These are phyloP conservation scores for Esteya vermicola DNA, from an alignment of 2,329 filamentous ascomycete genomes.

Conservation along the genomic window DNA sequence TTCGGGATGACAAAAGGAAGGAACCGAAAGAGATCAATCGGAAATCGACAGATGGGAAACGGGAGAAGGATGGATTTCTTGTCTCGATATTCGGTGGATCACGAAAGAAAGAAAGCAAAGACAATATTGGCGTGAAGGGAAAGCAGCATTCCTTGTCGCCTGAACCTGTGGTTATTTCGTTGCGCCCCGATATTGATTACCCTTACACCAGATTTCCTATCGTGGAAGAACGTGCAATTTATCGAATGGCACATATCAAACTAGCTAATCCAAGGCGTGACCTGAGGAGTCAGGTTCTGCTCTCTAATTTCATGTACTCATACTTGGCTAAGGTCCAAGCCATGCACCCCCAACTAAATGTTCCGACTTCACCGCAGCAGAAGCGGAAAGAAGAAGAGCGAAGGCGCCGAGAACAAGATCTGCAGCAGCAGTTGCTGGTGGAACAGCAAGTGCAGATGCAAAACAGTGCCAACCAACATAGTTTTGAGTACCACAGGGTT, in stretches of 20 bases:
- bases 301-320: constrained; percentile 99
- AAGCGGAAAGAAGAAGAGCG: constrained; percentile 28
- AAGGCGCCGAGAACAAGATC: constrained; percentile 30
- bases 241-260: constrained; percentile 97
- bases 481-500: constrained; percentile 23
- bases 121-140: constrained; percentile 58
- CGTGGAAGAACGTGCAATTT: constrained; percentile 89
- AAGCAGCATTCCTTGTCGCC: constrained; percentile 66
- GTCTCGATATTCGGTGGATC: constrained; percentile 83
- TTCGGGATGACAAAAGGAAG: constrained; percentile 62
- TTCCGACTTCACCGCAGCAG: constrained; percentile 60
- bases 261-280: constrained; percentile 91
- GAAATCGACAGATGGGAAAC: constrained; percentile 64
- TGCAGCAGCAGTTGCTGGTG: constrained; percentile 22
- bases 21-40: constrained; percentile 66
- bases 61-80: constrained; percentile 88
- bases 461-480: constrained; percentile 5
- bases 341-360: constrained; percentile 92
- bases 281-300: constrained; percentile 81
- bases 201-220: constrained; percentile 94
- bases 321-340: constrained; percentile 97
- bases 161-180: constrained; percentile 54
- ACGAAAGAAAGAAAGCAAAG: constrained; percentile 74
- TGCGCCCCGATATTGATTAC: constrained; percentile 84
- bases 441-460: constrained; percentile 13